Base-by-base conservation (phyloP, 129 eudicot species). In the Flaveria ramosissima region DNA sequence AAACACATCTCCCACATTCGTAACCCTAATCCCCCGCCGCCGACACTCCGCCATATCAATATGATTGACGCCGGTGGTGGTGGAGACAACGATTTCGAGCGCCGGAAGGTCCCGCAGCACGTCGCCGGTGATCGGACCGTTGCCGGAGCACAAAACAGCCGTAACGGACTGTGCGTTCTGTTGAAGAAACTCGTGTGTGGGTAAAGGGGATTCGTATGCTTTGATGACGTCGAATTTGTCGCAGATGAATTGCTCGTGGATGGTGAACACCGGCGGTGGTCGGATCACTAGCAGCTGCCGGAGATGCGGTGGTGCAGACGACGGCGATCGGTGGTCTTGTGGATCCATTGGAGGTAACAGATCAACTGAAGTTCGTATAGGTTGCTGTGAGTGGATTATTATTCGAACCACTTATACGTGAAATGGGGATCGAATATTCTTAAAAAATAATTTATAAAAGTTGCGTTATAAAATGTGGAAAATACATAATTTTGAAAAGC, bases 131-230 rank as follows among this genome's bases (percentile, higher is more conserved):
- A 79, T 79, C 48, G 68, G 83, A 39, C 55, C 0, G 1, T 0
- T 8, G 8, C 8, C 73, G 21, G 83, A 79, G 73, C 78, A 79
- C 4, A 72, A 14, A 4, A 79, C 47, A n/a, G 57, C 83, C 52
- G 51, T 63, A 13, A 79, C 73, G 20, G 60, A 79, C n/a, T 63
- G 57, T 1, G 78, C 78, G 15, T 72, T 1, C 12, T 47, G 9
- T 7, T 13, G 57, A 41, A 79, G 68, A 67, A 79, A 79, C 45
- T 72, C 78, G 59, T 39, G 83, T 48, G 78, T 72, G 50, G 83
- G 57, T 79, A 79, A 71, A 3, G 73, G 78, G 4, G 83, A 79
- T 1, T 79, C 73, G 68, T 72, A 79, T 39, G 78, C 78, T 72
- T 79, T 79, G 0, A 79, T 57, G 78, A 79, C 51, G 21, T 79